These are phyloP conservation scores for Hylodesmum podocarpum DNA, from an alignment of 306 rosid genomes.

Conservation along the genomic window DNA sequence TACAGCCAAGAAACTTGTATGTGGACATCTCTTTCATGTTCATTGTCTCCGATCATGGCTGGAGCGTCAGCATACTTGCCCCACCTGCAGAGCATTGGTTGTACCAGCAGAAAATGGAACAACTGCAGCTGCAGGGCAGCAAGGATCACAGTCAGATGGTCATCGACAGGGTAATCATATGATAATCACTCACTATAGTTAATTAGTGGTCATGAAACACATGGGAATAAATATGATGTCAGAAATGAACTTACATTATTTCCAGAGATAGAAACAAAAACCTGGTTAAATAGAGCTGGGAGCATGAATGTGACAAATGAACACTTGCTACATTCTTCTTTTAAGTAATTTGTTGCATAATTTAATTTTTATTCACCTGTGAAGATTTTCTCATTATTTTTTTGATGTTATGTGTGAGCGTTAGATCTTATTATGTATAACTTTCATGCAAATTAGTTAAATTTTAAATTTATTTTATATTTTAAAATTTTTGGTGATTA, in stretches of 20 bases:
- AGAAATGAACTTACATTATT: slow-evolving; percentile 8
- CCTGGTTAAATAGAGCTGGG: neutral
- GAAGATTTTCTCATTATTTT: neutral
- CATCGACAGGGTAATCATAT: slow-evolving; percentile 61
- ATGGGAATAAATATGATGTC: neutral
- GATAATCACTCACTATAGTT: neutral
- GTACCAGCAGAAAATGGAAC: slow-evolving; percentile 86
- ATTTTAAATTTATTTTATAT: slow-evolving; percentile 18
- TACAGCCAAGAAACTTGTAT: slow-evolving; percentile 89
- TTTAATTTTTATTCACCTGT: neutral
- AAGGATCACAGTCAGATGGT: slow-evolving; percentile 64
- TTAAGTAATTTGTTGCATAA: neutral
- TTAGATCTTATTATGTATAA: neutral
- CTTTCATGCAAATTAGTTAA: neutral
- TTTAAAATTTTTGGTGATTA: neutral
- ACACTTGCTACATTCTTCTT: slow-evolving; percentile 5
- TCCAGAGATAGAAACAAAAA: slow-evolving; percentile 15
- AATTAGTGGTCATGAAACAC: neutral
- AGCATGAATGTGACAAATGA: neutral
- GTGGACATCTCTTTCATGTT: slow-evolving; percentile 96
- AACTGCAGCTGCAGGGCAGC: slow-evolving; percentile 59
- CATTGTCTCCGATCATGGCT: slow-evolving; percentile 98
- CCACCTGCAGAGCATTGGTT: slow-evolving; percentile 97
- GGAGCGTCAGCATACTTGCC: slow-evolving; percentile 98
- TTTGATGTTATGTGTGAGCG: neutral